Base-by-base conservation (phyloP, 768 basidiomycete genomes). In the Auriculariales sp. region DNA sequence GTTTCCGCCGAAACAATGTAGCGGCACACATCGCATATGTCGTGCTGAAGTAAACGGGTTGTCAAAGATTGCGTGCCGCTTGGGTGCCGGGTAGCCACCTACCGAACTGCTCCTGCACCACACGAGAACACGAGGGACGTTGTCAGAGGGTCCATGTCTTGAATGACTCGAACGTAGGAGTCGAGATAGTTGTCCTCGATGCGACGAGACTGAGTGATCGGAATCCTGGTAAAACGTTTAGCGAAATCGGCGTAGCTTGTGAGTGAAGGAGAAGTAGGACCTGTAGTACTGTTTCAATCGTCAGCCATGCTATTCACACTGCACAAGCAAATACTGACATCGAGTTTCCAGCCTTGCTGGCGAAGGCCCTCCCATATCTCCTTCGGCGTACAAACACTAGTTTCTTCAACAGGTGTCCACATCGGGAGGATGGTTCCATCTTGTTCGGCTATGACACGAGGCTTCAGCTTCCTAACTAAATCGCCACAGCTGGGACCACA, bases 171-270 rank as follows among this genome's bases (percentile, higher is more conserved):
- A 17, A 93, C 70, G 62, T 97, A 99, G 1, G 87, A 85, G 63
- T 98, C 95, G 15, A 99, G 78, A 63, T 99, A 97, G 59, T 93
- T 92, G 63, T 95, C 87, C 81, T 95, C 93, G 44, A 98, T 90
- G 0, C 86, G 86, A 4, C 83, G 81, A 60, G 93, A 83, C 1
- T 89, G 87, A 9, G 90, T 84, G 49, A 99, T 93, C n/a, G 95
- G 94, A 46, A 95, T 93, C 14, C 88, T 89, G 54, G 2, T 51
- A 28, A 49, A n/a, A n/a, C n/a, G n/a, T n/a, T n/a, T n/a, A n/a
- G n/a, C n/a, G n/a, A n/a, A n/a, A n/a, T n/a, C n/a, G n/a, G n/a
- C n/a, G n/a, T n/a, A n/a, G n/a, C n/a, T 11, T 19, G 7, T 44
- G 17, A 50, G 54, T 46, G 30, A 33, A 14, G 47, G 27, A 35